Conservation (phyloP, 2,329 filamentous ascomycete species). For the Talaromyces piceae region DNA sequence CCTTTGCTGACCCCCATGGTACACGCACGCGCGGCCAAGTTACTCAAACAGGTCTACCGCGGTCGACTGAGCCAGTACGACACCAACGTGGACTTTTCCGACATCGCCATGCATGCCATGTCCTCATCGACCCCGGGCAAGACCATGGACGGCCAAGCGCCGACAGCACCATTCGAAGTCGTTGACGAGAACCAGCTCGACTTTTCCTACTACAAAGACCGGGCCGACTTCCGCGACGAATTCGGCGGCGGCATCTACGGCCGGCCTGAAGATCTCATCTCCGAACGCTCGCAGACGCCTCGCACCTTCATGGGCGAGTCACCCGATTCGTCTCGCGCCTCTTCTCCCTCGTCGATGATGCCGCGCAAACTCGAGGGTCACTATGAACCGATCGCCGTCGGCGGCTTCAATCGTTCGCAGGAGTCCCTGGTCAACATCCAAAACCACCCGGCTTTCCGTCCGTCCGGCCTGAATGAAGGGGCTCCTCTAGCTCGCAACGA, state of each 20-base stretch:
- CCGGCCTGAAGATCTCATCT: constrained; percentile 38
- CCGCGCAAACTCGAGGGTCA: constrained; percentile 20
- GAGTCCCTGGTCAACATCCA: constrained; percentile 12
- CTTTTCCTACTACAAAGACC: constrained; percentile 86
- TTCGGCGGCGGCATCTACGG: constrained; percentile 64
- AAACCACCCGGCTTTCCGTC: constrained; percentile 32
- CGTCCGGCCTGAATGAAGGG: constrained; percentile 17
- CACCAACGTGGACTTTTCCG: constrained; percentile 51
- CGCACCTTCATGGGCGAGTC: constrained; percentile 29
- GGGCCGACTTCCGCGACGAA: constrained; percentile 78
- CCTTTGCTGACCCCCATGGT: constrained; percentile 93
- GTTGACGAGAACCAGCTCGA: constrained; percentile 81
- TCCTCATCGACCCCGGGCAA: constrained; percentile 52
- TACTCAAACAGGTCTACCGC: constrained; percentile 77
- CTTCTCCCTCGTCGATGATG: constrained; percentile 30
- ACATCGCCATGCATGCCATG: constrained; percentile 79
- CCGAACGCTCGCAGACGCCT: constrained; percentile 38
- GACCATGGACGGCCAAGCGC: constrained; percentile 17
- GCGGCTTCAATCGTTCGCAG: constrained; percentile 9
- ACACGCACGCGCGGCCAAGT: constrained; percentile 77
- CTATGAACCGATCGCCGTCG: constrained; percentile 13
- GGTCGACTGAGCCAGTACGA: constrained; percentile 60
- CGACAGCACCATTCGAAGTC: constrained; percentile 80
- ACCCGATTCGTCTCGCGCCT: constrained; percentile 32
- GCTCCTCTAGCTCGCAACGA: constrained; percentile 24